Conservation (phyloP, 768 basidiomycete genomes). For the Suillus bovinus region DNA sequence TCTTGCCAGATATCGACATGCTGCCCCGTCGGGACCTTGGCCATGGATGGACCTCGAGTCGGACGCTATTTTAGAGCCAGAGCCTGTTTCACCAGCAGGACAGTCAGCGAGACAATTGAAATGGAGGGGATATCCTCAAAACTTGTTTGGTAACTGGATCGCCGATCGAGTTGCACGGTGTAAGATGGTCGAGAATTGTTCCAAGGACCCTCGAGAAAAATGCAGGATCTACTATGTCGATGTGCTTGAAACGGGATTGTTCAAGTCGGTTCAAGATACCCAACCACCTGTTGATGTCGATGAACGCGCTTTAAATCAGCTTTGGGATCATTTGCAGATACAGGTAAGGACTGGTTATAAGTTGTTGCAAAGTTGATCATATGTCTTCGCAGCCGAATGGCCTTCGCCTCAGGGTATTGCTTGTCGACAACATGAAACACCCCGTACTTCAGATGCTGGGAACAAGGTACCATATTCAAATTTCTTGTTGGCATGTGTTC, state of each 20-base stretch:
- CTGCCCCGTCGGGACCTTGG: conserved; percentile 41
- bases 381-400: conserved; percentile 13
- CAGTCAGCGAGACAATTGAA: not conserved
- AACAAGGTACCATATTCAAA: conserved; percentile 37
- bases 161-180: conserved; percentile 32
- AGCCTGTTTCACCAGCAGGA: conserved; percentile 7
- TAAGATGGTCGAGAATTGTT: conserved; percentile 19
- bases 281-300: conserved; percentile 11
- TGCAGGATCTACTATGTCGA: conserved; percentile 36
- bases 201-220: not conserved
- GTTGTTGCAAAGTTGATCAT: not conserved
- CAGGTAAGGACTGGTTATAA: conserved; percentile 13
- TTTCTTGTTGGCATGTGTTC: not conserved
- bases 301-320: conserved; percentile 15
- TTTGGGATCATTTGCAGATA: conserved; percentile 22
- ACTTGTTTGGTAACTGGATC: conserved; percentile 51
- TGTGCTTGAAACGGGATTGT: conserved; percentile 38
- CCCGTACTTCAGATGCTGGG: conserved; percentile 53
- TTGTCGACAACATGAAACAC: conserved; percentile 46
- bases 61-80: conserved; percentile 5
- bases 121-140: conserved; percentile 43
- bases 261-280: conserved; percentile 17
- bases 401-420: conserved; percentile 31
- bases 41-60: conserved; percentile 24
- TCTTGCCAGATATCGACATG: conserved; percentile 32